These are phyloP conservation scores for Hericium rajendrae DNA, from an alignment of 768 basidiomycete species.

Conservation along the genomic window DNA sequence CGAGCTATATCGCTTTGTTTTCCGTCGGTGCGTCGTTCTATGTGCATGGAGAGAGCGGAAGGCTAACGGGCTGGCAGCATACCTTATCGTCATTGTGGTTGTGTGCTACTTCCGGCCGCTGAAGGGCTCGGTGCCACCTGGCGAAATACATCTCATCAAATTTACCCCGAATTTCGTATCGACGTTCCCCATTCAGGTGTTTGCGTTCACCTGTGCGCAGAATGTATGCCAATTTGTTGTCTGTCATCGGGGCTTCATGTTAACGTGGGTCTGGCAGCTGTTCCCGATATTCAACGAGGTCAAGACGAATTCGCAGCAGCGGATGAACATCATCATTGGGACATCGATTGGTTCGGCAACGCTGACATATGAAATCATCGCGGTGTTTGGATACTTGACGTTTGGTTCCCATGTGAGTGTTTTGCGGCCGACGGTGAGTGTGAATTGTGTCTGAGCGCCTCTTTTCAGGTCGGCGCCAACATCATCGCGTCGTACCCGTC, in stretches of 20 bases:
- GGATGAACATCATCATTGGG: slow-evolving; percentile 84
- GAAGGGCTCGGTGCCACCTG: slow-evolving; percentile 48
- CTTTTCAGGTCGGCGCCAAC: slow-evolving; percentile 69
- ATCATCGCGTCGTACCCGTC: slow-evolving; percentile 92
- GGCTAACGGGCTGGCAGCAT: slow-evolving; percentile 33
- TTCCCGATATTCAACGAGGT: slow-evolving; percentile 95
- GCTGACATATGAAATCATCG: slow-evolving; percentile 81
- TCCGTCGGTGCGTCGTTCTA: slow-evolving; percentile 59
- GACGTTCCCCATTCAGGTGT: slow-evolving; percentile 89
- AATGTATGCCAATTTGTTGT: slow-evolving; percentile 49
- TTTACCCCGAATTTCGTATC: slow-evolving; percentile 72
- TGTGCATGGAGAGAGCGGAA: neutral
- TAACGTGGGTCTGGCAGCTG: slow-evolving; percentile 36
- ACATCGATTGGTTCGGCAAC: slow-evolving; percentile 80
- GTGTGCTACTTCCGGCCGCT: slow-evolving; percentile 71
- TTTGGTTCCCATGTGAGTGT: slow-evolving; percentile 71
- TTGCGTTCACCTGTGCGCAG: slow-evolving; percentile 88
- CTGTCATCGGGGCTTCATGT: neutral
- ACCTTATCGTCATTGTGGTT: slow-evolving; percentile 72
- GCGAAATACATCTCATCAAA: slow-evolving; percentile 62
- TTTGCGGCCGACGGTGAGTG: neutral
- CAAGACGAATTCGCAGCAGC: slow-evolving; percentile 62
- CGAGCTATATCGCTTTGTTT: slow-evolving; percentile 86
- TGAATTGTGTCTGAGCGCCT: neutral
- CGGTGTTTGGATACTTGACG: slow-evolving; percentile 83